Percentiles rank a stretch among this genome's conserved stretches.
phyloP scores from a whole-genome alignment of 176 grass and related monocot species.

The Dendrocalamus sinicus region DNA sequence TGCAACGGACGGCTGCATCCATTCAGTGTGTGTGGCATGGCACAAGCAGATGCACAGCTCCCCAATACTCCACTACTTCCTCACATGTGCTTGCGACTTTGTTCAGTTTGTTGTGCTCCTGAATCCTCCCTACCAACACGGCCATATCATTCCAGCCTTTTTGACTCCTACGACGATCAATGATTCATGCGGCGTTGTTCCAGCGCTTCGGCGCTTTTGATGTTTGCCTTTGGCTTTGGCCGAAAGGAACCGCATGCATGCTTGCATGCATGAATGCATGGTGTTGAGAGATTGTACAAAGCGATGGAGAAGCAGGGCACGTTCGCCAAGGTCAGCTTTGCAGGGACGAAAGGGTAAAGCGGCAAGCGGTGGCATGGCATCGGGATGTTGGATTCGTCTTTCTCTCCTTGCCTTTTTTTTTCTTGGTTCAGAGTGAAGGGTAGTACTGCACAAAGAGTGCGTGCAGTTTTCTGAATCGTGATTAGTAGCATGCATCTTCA shows the following conservation, averaged over 20 bases:
- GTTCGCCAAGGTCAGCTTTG: neutral
- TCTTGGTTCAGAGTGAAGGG: neutral
- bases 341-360: neutral
- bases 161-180: neutral
- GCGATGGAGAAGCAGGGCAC: neutral
- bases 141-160: neutral
- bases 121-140: neutral
- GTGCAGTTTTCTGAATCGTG: neutral
- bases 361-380: neutral
- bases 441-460: neutral
- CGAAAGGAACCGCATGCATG: constrained; percentile 27
- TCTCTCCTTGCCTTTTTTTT: neutral
- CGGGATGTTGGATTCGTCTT: neutral
- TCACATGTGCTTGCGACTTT: neutral
- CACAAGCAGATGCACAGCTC: neutral
- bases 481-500: neutral
- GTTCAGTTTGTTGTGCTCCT: neutral
- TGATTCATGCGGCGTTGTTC: neutral
- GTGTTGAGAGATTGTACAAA: neutral
- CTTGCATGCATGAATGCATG: neutral
- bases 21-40: neutral
- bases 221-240: neutral
- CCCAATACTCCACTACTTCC: neutral
- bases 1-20: neutral
- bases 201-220: neutral